Conservation (phyloP, 2,329 filamentous ascomycete genomes). For the Cladosporium halotolerans region DNA sequence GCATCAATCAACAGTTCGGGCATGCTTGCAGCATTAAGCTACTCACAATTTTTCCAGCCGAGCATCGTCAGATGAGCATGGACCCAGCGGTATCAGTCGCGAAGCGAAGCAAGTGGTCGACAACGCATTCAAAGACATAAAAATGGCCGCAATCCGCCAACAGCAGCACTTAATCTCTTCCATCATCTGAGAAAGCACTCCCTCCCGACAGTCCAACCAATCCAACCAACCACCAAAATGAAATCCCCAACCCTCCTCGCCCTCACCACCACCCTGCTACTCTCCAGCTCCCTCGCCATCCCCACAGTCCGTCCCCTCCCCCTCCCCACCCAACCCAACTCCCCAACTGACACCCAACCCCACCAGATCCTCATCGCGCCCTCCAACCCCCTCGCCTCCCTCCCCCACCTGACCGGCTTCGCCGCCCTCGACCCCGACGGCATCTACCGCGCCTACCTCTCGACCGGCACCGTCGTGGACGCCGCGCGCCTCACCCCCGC, state of each 20-base stretch:
- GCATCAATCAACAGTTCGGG: too few species aligned
- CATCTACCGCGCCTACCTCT: constrained; percentile 4
- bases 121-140: too few species aligned
- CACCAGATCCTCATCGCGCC: not conserved
- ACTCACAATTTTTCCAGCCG: too few species aligned
- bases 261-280: not conserved
- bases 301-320: not conserved
- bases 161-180: too few species aligned
- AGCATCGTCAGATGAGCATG: too few species aligned
- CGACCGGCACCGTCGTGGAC: not conserved
- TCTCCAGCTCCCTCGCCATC: not conserved
- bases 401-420: not conserved
- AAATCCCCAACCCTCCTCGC: not conserved
- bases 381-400: not conserved
- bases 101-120: too few species aligned
- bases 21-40: too few species aligned
- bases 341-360: too few species aligned
- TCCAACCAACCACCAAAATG: not conserved
- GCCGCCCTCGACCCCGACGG: not conserved
- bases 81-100: too few species aligned
- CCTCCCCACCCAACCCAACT: too few species aligned
- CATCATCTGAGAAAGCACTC: not conserved
- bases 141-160: too few species aligned
- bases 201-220: too few species aligned
- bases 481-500: not conserved